phyloP scores from a whole-genome alignment of 768 basidiomycete species.

The Phaeotremella fagi region DNA sequence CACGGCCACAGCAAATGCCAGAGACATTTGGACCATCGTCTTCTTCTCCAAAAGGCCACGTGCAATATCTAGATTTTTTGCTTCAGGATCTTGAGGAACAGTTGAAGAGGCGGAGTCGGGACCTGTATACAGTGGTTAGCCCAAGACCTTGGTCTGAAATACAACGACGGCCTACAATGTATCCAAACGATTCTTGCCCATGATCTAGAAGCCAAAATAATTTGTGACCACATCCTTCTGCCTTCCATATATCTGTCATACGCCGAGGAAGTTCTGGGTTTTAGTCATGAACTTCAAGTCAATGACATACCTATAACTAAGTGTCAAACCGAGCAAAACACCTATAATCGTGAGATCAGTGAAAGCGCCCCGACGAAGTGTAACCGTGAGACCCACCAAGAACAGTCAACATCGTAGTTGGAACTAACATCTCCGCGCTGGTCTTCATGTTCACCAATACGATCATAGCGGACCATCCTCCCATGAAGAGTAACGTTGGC shows the following conservation, averaged over 20 bases:
- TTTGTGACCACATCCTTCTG: constrained; percentile 42
- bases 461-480: constrained; percentile 29
- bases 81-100: constrained; percentile 18
- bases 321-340: constrained; percentile 42
- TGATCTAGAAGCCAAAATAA: constrained; percentile 35
- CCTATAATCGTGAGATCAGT: constrained; percentile 9
- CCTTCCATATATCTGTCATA: constrained; percentile 45
- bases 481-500: constrained; percentile 36
- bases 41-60: constrained; percentile 35
- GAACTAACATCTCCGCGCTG: constrained; percentile 26
- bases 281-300: background rate
- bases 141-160: background rate
- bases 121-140: no score
- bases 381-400: constrained; percentile 16
- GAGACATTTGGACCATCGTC: constrained; percentile 36
- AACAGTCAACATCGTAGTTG: constrained; percentile 39
- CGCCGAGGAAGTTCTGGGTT: constrained; percentile 34
- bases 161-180: constrained; percentile 20
- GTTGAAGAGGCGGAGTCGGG: constrained; percentile 22
- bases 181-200: constrained; percentile 46
- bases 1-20: constrained; percentile 43
- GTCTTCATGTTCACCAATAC: constrained; percentile 32
- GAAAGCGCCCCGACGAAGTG: background rate
- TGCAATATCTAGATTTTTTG: constrained; percentile 17
- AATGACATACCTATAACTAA: constrained; percentile 33